Percentiles rank a stretch among this genome's conserved stretches.
Conservation (phyloP, 2,329 filamentous ascomycete species). For the Fusarium foetens region DNA sequence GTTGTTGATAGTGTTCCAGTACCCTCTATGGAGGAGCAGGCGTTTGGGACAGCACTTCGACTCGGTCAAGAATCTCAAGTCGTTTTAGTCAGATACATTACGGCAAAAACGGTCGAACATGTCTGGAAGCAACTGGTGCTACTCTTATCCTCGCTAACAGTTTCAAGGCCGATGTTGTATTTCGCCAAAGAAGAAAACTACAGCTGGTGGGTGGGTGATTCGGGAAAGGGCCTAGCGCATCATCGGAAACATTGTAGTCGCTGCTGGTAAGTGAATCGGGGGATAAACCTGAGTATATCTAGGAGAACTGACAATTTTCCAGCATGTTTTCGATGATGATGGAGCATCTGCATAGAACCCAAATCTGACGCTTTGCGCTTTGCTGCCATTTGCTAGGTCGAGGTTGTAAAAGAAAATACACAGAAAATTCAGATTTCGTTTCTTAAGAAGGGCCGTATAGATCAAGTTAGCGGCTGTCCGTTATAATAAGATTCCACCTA, state of each 20-base stretch:
- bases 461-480: accelerated
- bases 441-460: no score
- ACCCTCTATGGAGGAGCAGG: background rate
- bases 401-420: accelerated
- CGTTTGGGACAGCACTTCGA: background rate
- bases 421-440: no score
- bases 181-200: background rate
- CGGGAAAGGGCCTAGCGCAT: background rate
- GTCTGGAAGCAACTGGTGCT: accelerated
- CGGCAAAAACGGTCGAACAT: background rate
- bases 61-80: background rate
- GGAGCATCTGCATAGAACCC: accelerated
- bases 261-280: background rate
- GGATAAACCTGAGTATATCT: accelerated
- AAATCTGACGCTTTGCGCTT: accelerated
- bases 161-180: background rate
- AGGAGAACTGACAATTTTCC: accelerated
- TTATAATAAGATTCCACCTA: accelerated
- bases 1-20: no score
- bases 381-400: background rate
- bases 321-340: background rate
- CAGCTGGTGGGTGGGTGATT: background rate
- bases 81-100: background rate
- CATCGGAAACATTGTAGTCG: background rate
- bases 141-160: accelerated